Evolutionary conservation across 1,139 yeast species (phyloP).

Genomic region (Magnusiomyces starmeri): DNA sequence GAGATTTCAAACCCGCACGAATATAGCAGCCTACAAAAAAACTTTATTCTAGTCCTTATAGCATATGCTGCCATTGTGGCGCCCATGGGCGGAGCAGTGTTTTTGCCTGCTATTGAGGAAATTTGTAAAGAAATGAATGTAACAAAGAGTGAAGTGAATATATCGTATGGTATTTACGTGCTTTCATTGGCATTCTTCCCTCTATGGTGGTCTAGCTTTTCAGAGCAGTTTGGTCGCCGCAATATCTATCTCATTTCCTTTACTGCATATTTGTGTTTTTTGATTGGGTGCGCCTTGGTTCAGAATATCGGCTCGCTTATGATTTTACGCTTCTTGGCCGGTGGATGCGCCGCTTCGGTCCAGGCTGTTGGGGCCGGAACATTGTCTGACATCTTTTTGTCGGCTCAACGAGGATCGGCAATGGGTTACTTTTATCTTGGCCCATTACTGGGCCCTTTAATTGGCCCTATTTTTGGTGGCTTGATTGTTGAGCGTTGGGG

Average conservation of each 20-base stretch:
- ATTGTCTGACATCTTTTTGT: conserved; percentile 62
- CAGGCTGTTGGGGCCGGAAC: conserved; percentile 92
- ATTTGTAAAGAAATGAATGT: conserved; percentile 52
- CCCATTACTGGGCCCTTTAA: conserved; percentile 70
- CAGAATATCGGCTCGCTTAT: conserved; percentile 57
- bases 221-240: conserved; percentile 65
- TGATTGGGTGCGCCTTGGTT: conserved; percentile 65
- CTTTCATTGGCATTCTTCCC: conserved; percentile 74
- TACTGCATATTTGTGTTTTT: conserved; percentile 52
- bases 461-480: conserved; percentile 80
- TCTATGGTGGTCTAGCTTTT: conserved; percentile 80
- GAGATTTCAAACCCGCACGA: conserved; percentile 70
- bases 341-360: conserved; percentile 79
- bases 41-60: conserved; percentile 41
- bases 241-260: conserved; percentile 66
- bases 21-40: conserved; percentile 46
- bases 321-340: conserved; percentile 61
- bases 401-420: conserved; percentile 67
- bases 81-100: conserved; percentile 87
- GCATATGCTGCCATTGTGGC: conserved; percentile 76
- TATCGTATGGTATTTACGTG: conserved; percentile 74
- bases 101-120: conserved; percentile 64
- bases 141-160: conserved; percentile 52
- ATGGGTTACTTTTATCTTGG: conserved; percentile 80
- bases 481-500: conserved; percentile 65